phyloP scores from a whole-genome alignment of 345 rosid genomes.

The Excoecaria cochinchinensis region DNA sequence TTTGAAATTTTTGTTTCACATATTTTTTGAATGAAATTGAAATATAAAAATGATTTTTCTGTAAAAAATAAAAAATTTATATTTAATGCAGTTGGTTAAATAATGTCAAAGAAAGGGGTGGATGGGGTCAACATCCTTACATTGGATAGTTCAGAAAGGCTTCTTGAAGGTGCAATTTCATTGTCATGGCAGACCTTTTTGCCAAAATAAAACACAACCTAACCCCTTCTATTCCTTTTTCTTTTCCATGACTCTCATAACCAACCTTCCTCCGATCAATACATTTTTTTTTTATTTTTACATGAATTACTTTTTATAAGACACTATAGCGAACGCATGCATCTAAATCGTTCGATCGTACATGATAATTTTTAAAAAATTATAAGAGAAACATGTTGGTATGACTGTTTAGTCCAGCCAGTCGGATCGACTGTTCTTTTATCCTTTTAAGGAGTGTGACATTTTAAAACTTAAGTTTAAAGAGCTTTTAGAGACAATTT shows the following conservation, averaged over 20 bases:
- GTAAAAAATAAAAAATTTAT: neutral
- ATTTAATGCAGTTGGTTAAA: neutral
- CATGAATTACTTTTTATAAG: too few relatives aligned
- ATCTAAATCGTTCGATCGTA: too few relatives aligned
- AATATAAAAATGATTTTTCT: neutral
- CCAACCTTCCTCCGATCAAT: neutral
- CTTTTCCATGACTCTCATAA: neutral
- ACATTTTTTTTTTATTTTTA: neutral
- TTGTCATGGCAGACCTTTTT: conserved; percentile 27
- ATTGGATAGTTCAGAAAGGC: conserved; percentile 3
- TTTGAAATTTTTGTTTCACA: neutral
- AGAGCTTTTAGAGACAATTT: too few relatives aligned
- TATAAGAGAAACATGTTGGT: too few relatives aligned
- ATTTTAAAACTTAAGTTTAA: too few relatives aligned
- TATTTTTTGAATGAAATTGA: neutral
- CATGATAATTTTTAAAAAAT: too few relatives aligned
- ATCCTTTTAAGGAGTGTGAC: too few relatives aligned
- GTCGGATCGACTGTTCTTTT: too few relatives aligned
- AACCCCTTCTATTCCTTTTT: conserved; percentile 10
- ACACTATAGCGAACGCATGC: too few relatives aligned
- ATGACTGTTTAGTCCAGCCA: too few relatives aligned
- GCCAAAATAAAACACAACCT: too few relatives aligned
- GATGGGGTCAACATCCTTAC: conserved; percentile 15
- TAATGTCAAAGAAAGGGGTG: conserved; percentile 3
- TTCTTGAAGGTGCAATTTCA: conserved; percentile 23